Evolutionary conservation across 1,284 basidiomycete genomes (phyloP).

Genomic region (Wallemia hederae): DNA sequence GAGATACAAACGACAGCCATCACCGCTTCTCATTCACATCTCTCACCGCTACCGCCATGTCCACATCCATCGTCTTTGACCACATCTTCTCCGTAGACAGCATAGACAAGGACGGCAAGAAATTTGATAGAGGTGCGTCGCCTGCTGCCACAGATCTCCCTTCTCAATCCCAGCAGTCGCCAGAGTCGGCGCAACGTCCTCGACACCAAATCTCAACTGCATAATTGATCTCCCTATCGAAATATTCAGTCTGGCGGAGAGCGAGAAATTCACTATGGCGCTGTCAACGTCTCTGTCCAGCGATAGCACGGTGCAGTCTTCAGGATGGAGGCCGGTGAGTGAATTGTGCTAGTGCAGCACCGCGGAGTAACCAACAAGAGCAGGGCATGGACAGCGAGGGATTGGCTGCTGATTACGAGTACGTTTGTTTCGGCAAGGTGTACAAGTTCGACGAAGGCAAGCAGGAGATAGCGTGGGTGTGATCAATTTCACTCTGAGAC

Average conservation of each 20-base stretch:
- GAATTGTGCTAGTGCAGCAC: conserved; percentile 65
- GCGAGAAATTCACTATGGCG: background rate
- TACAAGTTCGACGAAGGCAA: conserved; percentile 85
- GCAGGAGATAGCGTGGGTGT: conserved; percentile 45
- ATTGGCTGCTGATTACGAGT: conserved; percentile 85
- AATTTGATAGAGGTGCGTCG: conserved; percentile 67
- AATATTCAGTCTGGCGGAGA: conserved; percentile 5
- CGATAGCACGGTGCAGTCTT: conserved; percentile 29
- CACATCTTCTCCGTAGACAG: conserved; percentile 60
- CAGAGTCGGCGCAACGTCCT: background rate
- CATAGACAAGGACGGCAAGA: conserved; percentile 80
- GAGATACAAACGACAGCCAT: background rate
- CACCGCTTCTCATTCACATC: background rate
- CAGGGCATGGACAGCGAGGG: conserved; percentile 60
- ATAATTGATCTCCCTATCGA: conserved; percentile 3
- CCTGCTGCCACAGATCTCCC: conserved; percentile 2
- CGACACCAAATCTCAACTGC: background rate
- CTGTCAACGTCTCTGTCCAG: background rate
- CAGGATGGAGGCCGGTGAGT: conserved; percentile 48
- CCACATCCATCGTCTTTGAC: conserved; percentile 36
- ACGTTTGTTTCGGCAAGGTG: conserved; percentile 35
- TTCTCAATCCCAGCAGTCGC: conserved; percentile 2
- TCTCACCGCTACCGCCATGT: background rate
- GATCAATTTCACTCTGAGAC: background rate
- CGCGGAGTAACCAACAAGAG: conserved; percentile 66